A percentile compares a stretch with the other conserved stretches of the same genome.
Evolutionary conservation across 2,329 filamentous ascomycete genomes (phyloP).

Genomic region (Arthrobotrys conoides): DNA sequence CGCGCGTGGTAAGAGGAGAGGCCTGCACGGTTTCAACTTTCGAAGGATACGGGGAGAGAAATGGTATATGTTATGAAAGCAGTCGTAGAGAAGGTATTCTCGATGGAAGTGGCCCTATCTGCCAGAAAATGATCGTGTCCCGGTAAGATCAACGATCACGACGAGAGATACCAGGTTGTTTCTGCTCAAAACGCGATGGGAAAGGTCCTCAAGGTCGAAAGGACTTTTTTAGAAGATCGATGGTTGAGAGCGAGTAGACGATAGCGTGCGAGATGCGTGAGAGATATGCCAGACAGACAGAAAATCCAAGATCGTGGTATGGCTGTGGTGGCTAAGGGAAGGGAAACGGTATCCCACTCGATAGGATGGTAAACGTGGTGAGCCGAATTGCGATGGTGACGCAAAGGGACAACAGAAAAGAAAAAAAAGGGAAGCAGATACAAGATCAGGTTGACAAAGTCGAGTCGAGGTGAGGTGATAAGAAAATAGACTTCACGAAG

Average conservation of each 20-base stretch:
- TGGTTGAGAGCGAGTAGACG: not conserved
- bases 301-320: conserved; percentile 35
- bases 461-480: conserved; percentile 60
- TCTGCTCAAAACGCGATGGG: conserved; percentile 27
- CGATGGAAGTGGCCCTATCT: not conserved
- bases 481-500: conserved; percentile 45
- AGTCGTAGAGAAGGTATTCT: not conserved
- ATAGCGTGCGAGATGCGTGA: conserved; percentile 1
- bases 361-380: conserved; percentile 40
- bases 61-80: not conserved
- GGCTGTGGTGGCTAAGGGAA: conserved; percentile 28
- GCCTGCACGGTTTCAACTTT: conserved; percentile 38
- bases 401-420: conserved; percentile 22
- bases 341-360: conserved; percentile 8
- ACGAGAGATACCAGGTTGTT: not conserved
- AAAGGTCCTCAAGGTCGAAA: conserved; percentile 3
- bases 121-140: not conserved
- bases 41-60: conserved; percentile 12
- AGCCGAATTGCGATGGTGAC: conserved; percentile 56
- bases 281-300: conserved; percentile 9
- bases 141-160: not conserved
- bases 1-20: conserved; percentile 66
- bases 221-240: conserved; percentile 6
- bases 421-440: conserved; percentile 33
- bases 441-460: conserved; percentile 41